Evolutionary conservation across 2,329 filamentous ascomycete genomes (phyloP), one percentile per base, ranked within the genome.

Genomic region (Hansfordia pulvinata): DNA sequence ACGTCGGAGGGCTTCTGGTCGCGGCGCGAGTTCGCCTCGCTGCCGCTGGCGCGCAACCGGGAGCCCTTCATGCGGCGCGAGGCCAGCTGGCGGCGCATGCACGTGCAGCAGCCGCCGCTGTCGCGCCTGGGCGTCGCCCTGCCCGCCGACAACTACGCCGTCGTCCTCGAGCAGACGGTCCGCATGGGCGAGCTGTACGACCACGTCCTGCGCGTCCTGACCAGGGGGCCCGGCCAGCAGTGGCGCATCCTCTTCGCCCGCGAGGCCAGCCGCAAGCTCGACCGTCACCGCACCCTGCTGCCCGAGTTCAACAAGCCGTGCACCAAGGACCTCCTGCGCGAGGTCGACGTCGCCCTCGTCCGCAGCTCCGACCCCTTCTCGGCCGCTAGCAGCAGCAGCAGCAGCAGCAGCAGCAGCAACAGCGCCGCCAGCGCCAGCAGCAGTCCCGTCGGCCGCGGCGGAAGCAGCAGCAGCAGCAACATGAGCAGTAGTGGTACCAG

Each of bases 151-250:
- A 17, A 23, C 7, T 27, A 17, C 15, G 17, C 29, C n/a, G 13
- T 25, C 11, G 9, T 27, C 8, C 14, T 25, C 18, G 16, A 27
- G 13, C 20, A 23, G 10, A 17, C 21, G 10, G 10, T 31, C 11
- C 11, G 19, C 4, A 31, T 31, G 29, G 26, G 29, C 9, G 19
- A 23, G 17, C 25, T 31, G 17, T 31, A 31, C 29, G 29, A 31
- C 17, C 13, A 27, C 20, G 25, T 31, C 9, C n/a, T 25, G 8
- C 12, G 20, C 9, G 21, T 20, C 13, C 14, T 30, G 10, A 13
- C 19, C 6, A 13, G 29, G 29, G 17, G 25, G 12, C 21, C 21
- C 8, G 10, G 21, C 8, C 8, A 13, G 8, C 21, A 23, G 10
- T 7, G n/a, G 5, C 12, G 17, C 12, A 17, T 19, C 20, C 13